Evolutionary conservation across 805 yeast genomes (phyloP).

Genomic region (Yamadazyma philogaea): DNA sequence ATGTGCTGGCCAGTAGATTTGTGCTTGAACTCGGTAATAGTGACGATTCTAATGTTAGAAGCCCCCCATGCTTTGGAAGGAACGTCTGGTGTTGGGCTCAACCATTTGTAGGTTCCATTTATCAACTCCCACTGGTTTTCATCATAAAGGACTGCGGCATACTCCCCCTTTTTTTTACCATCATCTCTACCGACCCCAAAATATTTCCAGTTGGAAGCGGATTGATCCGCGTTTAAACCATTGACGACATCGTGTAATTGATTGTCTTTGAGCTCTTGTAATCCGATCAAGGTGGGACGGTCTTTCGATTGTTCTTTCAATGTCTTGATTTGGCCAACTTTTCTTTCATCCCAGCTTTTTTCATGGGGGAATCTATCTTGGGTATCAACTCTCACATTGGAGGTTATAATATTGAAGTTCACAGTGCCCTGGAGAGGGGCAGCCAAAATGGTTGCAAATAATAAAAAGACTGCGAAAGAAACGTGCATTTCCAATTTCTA

Average conservation of each 20-base stretch:
- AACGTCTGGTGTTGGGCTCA: slow-evolving; percentile 51
- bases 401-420: slow-evolving; percentile 12
- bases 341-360: slow-evolving; percentile 45
- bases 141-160: slow-evolving; percentile 46
- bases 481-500: neutral
- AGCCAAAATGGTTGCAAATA: slow-evolving; percentile 8
- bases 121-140: slow-evolving; percentile 35
- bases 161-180: slow-evolving; percentile 50
- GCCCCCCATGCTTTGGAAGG: slow-evolving; percentile 47
- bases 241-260: slow-evolving; percentile 36
- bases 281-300: slow-evolving; percentile 34
- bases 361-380: slow-evolving; percentile 36
- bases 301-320: slow-evolving; percentile 5
- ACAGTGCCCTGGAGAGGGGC: slow-evolving; percentile 4
- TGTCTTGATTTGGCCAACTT: slow-evolving; percentile 28
- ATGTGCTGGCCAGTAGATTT: slow-evolving; percentile 46
- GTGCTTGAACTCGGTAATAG: slow-evolving; percentile 35
- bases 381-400: slow-evolving; percentile 42
- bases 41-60: slow-evolving; percentile 37
- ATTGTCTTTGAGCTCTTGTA: slow-evolving; percentile 38
- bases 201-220: slow-evolving; percentile 40
- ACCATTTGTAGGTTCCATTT: slow-evolving; percentile 48
- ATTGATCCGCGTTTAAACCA: slow-evolving; percentile 35
- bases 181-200: slow-evolving; percentile 53
- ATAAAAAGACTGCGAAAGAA: slow-evolving; percentile 1